Base-by-base conservation (phyloP, 352 stramenopile genomes). In the Aphanomyces euteiches region DNA sequence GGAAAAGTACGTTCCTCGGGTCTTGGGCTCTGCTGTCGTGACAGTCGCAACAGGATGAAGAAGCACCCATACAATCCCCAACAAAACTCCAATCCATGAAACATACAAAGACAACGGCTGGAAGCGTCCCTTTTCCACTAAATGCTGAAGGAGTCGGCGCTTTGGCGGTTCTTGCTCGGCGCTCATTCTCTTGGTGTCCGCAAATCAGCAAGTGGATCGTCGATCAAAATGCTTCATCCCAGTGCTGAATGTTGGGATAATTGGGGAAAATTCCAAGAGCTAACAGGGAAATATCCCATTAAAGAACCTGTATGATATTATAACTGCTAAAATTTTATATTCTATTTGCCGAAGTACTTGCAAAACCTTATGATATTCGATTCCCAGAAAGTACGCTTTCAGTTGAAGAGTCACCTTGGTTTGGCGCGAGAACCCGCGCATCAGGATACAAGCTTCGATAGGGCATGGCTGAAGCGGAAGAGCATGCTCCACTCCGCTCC, bases 1-100 rank as follows among this genome's bases (percentile, higher is more conserved):
- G 2, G 87, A 95, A 63, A 94, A 90, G 76, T 96, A 96, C 47
- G 88, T 96, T 7, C 83, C 83, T 21, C 88, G 78, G 45, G 81
- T 89, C 74, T 95, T 95, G 36, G 88, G 74, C 47, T 96, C 87
- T 21, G 82, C 84, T 83, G 87, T 96, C 0, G 88, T 89, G 57
- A 95, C 72, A 8, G 87, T 94, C 45, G 85, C 81, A 2, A 77
- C 79, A 2, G 88, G 88, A 69, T 94, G 89, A 10, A 94, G 63
- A 8, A 90, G 67, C 57, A 96, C 67, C 88, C 88, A 96, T 36
- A 90, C n/a, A 13, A 92, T 48, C 0, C 84, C 86, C 39, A 95
- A 45, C 8, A 75, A 7, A 28, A 73, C 66, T 10, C 43, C 47
- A 19, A 69, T 66, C 47, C 47, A 60, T 28, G 57, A 7, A 13